Evolutionary conservation across 2,329 filamentous ascomycete species (phyloP).

Genomic region (Aphanocladium album): DNA sequence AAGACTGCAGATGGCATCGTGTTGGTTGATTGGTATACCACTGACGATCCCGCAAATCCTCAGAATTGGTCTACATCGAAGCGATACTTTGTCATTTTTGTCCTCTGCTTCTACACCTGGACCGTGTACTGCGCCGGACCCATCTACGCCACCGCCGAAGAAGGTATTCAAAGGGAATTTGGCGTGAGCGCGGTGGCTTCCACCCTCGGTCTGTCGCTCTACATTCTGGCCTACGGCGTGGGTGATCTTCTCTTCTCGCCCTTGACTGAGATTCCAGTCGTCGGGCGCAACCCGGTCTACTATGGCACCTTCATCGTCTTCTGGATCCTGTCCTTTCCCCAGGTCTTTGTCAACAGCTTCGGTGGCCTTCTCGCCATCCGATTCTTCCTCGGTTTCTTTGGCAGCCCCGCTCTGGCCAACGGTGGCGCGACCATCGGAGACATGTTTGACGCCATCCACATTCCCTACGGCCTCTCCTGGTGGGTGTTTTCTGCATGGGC

Average conservation of each 20-base stretch:
- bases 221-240: not conserved
- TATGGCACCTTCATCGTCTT: not conserved
- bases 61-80: constrained; percentile 10
- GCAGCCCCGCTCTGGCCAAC: not conserved
- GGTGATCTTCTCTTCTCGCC: constrained; percentile 1
- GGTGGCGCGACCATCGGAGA: not conserved
- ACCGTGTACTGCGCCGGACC: constrained; percentile 3
- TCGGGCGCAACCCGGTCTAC: constrained; percentile 3
- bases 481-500: constrained; percentile 5
- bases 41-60: constrained; percentile 12
- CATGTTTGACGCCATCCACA: not conserved
- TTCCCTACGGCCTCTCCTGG: constrained; percentile 1
- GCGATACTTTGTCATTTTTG: constrained; percentile 8
- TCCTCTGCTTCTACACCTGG: constrained; percentile 1
- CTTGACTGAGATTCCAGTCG: not conserved
- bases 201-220: not conserved
- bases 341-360: not conserved
- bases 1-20: constrained; percentile 12
- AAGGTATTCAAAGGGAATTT: constrained; percentile 1
- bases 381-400: constrained; percentile 1
- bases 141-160: not conserved
- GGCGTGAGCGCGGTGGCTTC: not conserved
- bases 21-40: constrained; percentile 12
- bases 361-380: constrained; percentile 15
- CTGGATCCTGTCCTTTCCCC: not conserved